A percentile compares a stretch with the other conserved stretches of the same genome.
Conservation (phyloP, 768 basidiomycete species). For the Leccinum boreale region DNA sequence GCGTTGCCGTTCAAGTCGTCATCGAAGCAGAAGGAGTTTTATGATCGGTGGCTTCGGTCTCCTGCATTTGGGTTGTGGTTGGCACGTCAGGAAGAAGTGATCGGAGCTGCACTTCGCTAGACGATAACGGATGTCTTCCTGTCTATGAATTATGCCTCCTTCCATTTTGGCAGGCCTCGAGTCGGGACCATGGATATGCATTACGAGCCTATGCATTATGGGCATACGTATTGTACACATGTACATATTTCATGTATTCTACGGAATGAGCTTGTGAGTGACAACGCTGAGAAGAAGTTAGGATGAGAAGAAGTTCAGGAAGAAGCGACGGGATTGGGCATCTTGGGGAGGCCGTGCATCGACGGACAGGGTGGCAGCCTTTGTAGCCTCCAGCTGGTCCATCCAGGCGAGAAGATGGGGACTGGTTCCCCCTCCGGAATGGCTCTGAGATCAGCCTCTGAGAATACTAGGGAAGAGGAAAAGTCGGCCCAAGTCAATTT, state of each 20-base stretch:
- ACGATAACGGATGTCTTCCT: neutral
- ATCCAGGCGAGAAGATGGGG: slow-evolving; percentile 23
- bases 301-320: neutral
- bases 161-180: neutral
- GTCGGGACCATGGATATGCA: neutral
- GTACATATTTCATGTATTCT: neutral
- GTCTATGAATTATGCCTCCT: neutral
- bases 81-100: slow-evolving; percentile 69
- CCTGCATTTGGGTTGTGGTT: slow-evolving; percentile 81
- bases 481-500: slow-evolving; percentile 31
- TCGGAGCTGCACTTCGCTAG: slow-evolving; percentile 35
- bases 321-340: neutral
- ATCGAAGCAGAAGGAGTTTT: slow-evolving; percentile 67
- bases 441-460: slow-evolving; percentile 27
- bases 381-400: slow-evolving; percentile 22
- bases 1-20: slow-evolving; percentile 72
- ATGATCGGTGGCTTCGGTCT: slow-evolving; percentile 71
- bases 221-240: neutral
- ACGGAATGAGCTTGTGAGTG: neutral
- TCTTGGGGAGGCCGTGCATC: slow-evolving; percentile 23
- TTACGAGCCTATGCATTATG: neutral
- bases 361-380: slow-evolving; percentile 19
- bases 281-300: neutral
- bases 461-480: slow-evolving; percentile 30
- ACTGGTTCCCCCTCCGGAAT: slow-evolving; percentile 22